Base-by-base conservation (phyloP, 1,284 basidiomycete genomes). In the Cryptococcus hybrid region DNA sequence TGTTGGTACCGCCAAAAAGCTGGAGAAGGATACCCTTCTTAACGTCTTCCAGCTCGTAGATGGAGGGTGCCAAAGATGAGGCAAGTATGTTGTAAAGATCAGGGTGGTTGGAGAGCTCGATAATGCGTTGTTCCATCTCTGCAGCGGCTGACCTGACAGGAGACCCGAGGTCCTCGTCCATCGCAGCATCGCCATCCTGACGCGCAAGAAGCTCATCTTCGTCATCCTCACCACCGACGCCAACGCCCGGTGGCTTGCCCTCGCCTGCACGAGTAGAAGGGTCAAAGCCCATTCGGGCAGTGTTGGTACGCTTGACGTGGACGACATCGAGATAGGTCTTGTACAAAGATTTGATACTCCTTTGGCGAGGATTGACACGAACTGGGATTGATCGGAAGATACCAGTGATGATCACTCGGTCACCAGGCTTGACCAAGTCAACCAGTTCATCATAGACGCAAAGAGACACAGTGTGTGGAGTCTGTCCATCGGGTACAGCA, bases 41-140 rank as follows among this genome's bases (percentile, higher is more conserved):
- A 61, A 99, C 92, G 70, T 99, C 95, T 44, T 99, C 94, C 90
- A 98, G 89, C 75, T 93, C 92, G 87, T 92, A 98, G 66, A 99
- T 95, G 35, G 88, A 90, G 7, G 95, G 96, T 1, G 95, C 95
- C 60, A 99, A 84, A 2, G 88, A 91, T 37, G 88, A 82, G 11
- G 94, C 81, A 1, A 99, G 82, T 43, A 91, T 78, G 3, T 95
- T 90, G 76, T 99, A 99, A 44, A 96, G 81, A 74, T 97, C 93
- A 3, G 85, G 84, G 51, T 86, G 80, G 60, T 82, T 78, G 59
- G 89, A 89, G 36, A 97, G 83, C 44, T 87, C 83, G 40, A 83
- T 77, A 42, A 93, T 76, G 68, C 85, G 85, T 60, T 79, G 78
- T 69, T 85, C 83, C 68, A 85, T 79, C 65, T 83, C 81, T 18